Percentiles rank a stretch among this genome's conserved stretches.
Conservation (phyloP, 805 yeast species). For the Brettanomyces sp. region DNA sequence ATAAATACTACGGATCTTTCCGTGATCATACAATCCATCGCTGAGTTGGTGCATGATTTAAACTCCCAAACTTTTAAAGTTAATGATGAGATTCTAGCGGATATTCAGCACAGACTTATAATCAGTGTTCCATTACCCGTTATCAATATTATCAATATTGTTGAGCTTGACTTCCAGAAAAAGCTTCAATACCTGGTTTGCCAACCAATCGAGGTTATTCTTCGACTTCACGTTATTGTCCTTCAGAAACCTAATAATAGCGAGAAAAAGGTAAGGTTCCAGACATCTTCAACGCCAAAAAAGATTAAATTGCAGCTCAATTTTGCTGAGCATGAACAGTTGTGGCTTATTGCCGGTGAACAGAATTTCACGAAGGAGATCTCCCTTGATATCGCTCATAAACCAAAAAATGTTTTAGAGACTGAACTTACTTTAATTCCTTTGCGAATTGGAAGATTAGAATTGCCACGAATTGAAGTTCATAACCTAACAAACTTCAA, state of each 20-base stretch:
- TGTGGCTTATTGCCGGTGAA: conserved; percentile 76
- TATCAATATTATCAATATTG: conserved; percentile 50
- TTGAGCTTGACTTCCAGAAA: conserved; percentile 34
- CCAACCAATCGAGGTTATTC: conserved; percentile 40
- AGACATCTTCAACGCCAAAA: conserved; percentile 5
- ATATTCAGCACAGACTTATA: conserved; percentile 7
- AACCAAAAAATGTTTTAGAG: conserved; percentile 6
- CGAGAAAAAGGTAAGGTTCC: conserved; percentile 23
- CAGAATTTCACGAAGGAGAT: conserved; percentile 37
- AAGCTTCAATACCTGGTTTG: conserved; percentile 48
- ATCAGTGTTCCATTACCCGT: conserved; percentile 58
- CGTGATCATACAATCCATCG: conserved; percentile 6
- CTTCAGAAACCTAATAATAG: conserved; percentile 11
- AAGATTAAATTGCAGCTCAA: conserved; percentile 16
- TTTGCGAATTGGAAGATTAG: conserved; percentile 61
- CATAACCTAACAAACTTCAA: conserved; percentile 22
- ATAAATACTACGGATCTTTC: conserved; percentile 10
- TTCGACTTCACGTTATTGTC: conserved; percentile 27
- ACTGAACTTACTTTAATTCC: conserved; percentile 55
- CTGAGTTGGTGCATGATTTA: conserved; percentile 6
- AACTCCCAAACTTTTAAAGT: conserved; percentile 2
- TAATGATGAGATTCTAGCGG: conserved; percentile 1
- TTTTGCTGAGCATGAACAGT: conserved; percentile 33
- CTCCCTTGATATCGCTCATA: conserved; percentile 7
- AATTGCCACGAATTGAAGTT: conserved; percentile 54